Evolutionary conservation across 805 yeast genomes (phyloP), one percentile per base, ranked within the genome.

Genomic region (Yamadazyma phyllophila): DNA sequence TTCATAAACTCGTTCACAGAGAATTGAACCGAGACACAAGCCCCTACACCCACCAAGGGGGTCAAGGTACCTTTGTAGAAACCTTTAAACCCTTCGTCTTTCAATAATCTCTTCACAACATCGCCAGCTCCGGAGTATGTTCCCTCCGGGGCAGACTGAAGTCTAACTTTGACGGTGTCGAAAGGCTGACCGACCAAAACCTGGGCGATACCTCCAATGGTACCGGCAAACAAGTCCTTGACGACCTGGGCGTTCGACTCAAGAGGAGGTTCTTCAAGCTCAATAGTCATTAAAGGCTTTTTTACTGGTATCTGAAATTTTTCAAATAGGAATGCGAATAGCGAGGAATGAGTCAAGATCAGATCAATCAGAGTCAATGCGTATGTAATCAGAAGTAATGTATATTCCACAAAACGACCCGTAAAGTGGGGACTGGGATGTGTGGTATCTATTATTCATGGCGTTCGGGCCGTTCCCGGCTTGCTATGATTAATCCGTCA

Each of bases 151-250:
- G 91, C 89, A 2, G 95, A 84, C 61, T 94, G 98, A 39, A 94
- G 73, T 43, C 99, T 76, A 15, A 94, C 98, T 67, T 92, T 92
- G 37, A 94, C 88, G 8, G 96, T 88, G 63, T 91, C 98, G 59
- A 92, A 92, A 7, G 98, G 97, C 66, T 94, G 98, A 17, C 99
- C 99, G 11, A 85, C 87, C 29, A 94, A 70, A 7, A 94, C 98
- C 67, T 94, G 99, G 6, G 97, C 92, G 24, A 94, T 81, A 44
- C 99, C 99, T 46, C 98, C 98, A 55, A 85, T 76, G 13, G 97
- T 92, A 15, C 99, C 99, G 4, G 96, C 95, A 44, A 87, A 67
- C 40, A 90, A 77, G 63, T 91, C 97, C 57, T 89, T 89, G 27
- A 75, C 52, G 9, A 88, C 88, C 51, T 71, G 76, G 37, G 50